Base-by-base conservation (phyloP, 108 stramenopile species). In the Fragilaria radians region DNA sequence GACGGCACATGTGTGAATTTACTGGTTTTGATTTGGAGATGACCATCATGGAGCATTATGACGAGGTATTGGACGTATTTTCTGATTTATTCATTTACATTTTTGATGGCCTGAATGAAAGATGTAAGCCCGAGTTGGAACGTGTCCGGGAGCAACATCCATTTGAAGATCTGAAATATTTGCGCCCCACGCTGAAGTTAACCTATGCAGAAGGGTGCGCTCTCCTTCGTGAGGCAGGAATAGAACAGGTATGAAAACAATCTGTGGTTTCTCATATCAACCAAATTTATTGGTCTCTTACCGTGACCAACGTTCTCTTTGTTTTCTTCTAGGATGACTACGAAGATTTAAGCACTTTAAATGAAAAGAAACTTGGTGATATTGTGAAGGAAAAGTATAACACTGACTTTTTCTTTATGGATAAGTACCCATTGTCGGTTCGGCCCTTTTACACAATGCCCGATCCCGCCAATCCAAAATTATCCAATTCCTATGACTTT, bases 391-490 rank as follows among this genome's bases (percentile, higher is more conserved):
- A 93, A 51, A 98, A 98, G 87, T 99, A 96, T 65, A 83, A 76
- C 5, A 97, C 96, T 28, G 99, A 99, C 79, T 99, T 98, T 76
- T 99, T 89, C 79, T 95, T 99, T 57, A 96, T 99, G 96, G 99
- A 99, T 88, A 97, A 98, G 88, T 99, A 96, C 73, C 99, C 99
- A 11, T 66, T 98, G 23, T 51, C 77, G 18, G 95, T 96, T 31
- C 84, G 99, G 46, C 97, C 99, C 19, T 99, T 99, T 68, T 99
- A 99, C 81, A 96, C 97, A 32, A 99, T 99, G 99, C 97, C 97
- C 29, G 86, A 90, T 65, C 96, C 97, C 2, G 73, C 83, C 62
- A 90, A 96, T 66, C 88, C 95, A 27, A 77, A 90, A 66, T 76
- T 93, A 11, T 93, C 91, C 63, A 99, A 99, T 70, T 80, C 78